Base-by-base conservation (phyloP, 331 rosid genomes). In the Cydonia oblonga region DNA sequence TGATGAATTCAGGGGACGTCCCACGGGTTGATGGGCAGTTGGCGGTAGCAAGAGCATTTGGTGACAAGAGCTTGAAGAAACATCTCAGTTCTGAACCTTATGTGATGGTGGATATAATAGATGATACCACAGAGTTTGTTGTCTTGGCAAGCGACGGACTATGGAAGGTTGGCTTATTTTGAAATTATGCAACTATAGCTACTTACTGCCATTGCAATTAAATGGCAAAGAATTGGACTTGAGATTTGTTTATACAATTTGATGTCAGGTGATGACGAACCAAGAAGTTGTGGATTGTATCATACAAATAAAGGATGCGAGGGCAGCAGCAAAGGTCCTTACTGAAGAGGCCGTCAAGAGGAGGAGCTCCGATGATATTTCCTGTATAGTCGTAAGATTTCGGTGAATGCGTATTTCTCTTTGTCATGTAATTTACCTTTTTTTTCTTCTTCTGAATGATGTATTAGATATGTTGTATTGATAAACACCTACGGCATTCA, bases 11-110 rank as follows among this genome's bases (percentile, higher is more conserved):
- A 91, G 96, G 99, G 68, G 97, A 95, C 20, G 99, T 95, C 59
- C 85, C 99, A 2, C 90, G 99, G 28, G 99, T 95, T 29, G 99
- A 95, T 61, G 99, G 97, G 30, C 97, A 95, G 76, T 78, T 91
- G 75, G 99, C 97, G 7, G 97, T 95, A 75, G 91, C 99, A 8
- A 84, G 99, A 83, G 97, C 99, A 11, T 95, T 95, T 71, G 99
- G 97, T 44, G 99, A 95, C 81, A 95, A 88, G 85, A 89, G 90
- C 86, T 84, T 95, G 84, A 95, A 95, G 96, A 79, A 63, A 35
- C 99, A 95, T 75, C 83, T 91, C 53, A 95, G 93, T 71, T 95
- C 97, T 6, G 97, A 91, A 52, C 96, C 99, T 7, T 13, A 80
- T 83, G 92, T 91, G 63, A 56, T 60, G 8, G 78, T 72, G 84